Evolutionary conservation across 306 rosid genomes (phyloP).

Genomic region (Calophaca sinica): DNA sequence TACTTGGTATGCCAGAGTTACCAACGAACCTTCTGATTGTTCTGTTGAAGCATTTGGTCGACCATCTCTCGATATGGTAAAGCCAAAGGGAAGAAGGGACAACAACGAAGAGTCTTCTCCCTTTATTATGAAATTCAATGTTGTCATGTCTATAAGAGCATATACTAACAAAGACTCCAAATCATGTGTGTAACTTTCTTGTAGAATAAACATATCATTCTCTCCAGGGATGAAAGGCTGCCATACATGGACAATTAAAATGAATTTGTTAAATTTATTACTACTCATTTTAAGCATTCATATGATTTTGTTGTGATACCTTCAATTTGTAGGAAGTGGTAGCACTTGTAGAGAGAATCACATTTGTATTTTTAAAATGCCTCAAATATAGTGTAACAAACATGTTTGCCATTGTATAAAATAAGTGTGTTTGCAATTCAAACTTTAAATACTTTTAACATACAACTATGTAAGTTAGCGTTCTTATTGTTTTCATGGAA

Average conservation of each 20-base stretch:
- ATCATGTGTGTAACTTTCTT: conserved; percentile 63
- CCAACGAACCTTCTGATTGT: conserved; percentile 54
- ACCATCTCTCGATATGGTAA: conserved; percentile 60
- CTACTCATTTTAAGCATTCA: conserved; percentile 49
- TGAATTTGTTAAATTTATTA: neutral
- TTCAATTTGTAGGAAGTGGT: conserved; percentile 36
- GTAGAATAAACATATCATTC: conserved; percentile 55
- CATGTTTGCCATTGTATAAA: too few species aligned
- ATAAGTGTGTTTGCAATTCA: too few species aligned
- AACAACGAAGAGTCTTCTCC: conserved; percentile 51
- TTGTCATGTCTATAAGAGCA: conserved; percentile 57
- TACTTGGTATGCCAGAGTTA: conserved; percentile 62
- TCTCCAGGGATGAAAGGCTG: conserved; percentile 62
- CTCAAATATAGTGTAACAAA: too few species aligned
- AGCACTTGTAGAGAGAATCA: too few species aligned
- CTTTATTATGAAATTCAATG: conserved; percentile 29
- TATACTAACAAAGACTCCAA: conserved; percentile 58
- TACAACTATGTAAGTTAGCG: too few species aligned
- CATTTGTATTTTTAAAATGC: too few species aligned
- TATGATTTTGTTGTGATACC: conserved; percentile 61
- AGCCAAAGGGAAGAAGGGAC: conserved; percentile 67
- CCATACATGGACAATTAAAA: conserved; percentile 14
- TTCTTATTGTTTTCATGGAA: too few species aligned
- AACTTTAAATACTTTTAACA: too few species aligned
- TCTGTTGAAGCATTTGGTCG: too few species aligned